These are phyloP conservation scores for Brassica rapa DNA, from an alignment of 345 rosid genomes.

Conservation along the genomic window DNA sequence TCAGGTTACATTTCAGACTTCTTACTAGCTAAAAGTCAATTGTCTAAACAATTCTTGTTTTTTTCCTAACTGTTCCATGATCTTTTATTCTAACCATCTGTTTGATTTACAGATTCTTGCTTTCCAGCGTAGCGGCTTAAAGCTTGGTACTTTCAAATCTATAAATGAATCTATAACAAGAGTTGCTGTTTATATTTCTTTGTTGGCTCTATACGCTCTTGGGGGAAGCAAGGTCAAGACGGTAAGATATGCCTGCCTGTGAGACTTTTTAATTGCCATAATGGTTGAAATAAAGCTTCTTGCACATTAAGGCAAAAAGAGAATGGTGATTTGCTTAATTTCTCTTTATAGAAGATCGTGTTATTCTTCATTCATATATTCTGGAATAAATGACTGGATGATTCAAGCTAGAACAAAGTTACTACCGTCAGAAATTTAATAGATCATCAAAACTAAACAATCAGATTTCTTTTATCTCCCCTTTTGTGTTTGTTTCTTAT, in stretches of 20 bases:
- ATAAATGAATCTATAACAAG: conserved; percentile 88
- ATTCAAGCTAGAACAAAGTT: neutral
- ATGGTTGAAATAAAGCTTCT: conserved; percentile 15
- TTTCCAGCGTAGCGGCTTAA: conserved; percentile 78
- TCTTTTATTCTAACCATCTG: conserved; percentile 27
- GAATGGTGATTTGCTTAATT: neutral
- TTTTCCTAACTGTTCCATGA: neutral
- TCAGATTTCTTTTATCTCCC: neutral
- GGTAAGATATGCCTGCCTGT: conserved; percentile 53
- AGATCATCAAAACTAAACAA: neutral
- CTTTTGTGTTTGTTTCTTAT: neutral
- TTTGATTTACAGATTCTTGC: conserved; percentile 70
- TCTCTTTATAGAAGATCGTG: neutral
- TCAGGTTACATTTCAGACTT: conserved; percentile 53
- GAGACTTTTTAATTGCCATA: conserved; percentile 25
- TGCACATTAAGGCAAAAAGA: neutral
- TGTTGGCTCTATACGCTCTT: conserved; percentile 80
- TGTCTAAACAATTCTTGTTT: neutral
- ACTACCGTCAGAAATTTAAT: neutral
- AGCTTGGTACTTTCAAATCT: conserved; percentile 92
- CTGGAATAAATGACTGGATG: conserved; percentile 1
- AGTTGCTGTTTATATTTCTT: conserved; percentile 83
- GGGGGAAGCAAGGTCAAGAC: conserved; percentile 98
- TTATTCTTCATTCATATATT: neutral
- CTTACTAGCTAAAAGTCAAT: neutral